A percentile compares a stretch with the other conserved stretches of the same genome.
Evolutionary conservation across 163 green algal genomes (phyloP).

Genomic region (Trebouxia gelatinosa): DNA sequence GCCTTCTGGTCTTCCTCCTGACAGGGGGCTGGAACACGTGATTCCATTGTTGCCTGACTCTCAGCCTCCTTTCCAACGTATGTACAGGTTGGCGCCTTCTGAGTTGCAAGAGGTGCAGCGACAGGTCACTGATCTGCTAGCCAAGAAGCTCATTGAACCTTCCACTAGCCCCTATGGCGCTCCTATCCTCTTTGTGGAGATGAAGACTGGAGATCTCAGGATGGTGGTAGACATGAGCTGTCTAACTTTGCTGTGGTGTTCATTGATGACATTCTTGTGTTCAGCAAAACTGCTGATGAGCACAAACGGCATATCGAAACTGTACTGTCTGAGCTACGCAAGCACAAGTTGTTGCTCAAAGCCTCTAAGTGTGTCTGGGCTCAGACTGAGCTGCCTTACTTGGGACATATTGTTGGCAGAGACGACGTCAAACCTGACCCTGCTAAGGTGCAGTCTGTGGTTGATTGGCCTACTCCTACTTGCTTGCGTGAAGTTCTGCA

Average conservation of each 20-base stretch:
- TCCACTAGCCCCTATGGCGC: constrained; percentile 52
- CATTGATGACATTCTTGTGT: constrained; percentile 67
- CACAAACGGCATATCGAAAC: constrained; percentile 19
- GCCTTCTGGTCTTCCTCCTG: constrained; percentile 26
- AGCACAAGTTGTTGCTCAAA: constrained; percentile 32
- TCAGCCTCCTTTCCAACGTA: not conserved
- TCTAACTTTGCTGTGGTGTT: constrained; percentile 58
- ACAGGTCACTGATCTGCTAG: constrained; percentile 47
- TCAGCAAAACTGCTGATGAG: constrained; percentile 53
- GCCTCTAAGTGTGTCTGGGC: constrained; percentile 29
- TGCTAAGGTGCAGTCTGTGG: constrained; percentile 18
- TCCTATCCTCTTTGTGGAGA: constrained; percentile 64
- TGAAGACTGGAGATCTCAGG: constrained; percentile 48
- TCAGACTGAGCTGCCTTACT: constrained; percentile 29
- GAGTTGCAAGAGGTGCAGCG: constrained; percentile 47
- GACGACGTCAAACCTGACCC: constrained; percentile 23
- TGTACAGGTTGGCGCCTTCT: constrained; percentile 2
- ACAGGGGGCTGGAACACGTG: constrained; percentile 13
- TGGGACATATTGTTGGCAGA: constrained; percentile 29
- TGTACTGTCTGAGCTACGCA: constrained; percentile 21
- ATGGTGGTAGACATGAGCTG: constrained; percentile 71
- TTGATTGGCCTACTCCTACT: constrained; percentile 28
- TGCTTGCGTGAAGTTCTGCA: constrained; percentile 10
- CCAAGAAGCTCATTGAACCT: constrained; percentile 46
- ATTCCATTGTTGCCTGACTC: constrained; percentile 28